Evolutionary conservation across 2,329 filamentous ascomycete genomes (phyloP).

Genomic region (Stemphylium vesicarium): DNA sequence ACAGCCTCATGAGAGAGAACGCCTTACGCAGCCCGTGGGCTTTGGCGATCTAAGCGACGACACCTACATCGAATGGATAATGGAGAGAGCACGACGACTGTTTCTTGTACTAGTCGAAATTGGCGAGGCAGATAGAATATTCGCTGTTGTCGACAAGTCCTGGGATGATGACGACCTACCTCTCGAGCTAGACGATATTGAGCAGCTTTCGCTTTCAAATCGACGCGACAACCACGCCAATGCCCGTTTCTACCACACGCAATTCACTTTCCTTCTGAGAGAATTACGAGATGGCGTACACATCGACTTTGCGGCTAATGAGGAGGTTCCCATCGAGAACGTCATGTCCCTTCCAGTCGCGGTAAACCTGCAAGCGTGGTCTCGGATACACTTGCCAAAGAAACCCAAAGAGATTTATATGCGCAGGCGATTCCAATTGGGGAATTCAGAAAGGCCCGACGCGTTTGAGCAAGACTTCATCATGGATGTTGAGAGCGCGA

Average conservation of each 20-base stretch:
- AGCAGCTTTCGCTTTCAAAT: constrained; percentile 66
- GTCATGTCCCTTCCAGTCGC: constrained; percentile 64
- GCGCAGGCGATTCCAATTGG: constrained; percentile 64
- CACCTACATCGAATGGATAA: constrained; percentile 81
- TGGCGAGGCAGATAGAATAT: constrained; percentile 74
- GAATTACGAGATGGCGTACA: constrained; percentile 67
- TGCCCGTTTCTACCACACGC: constrained; percentile 71
- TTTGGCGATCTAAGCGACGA: constrained; percentile 75
- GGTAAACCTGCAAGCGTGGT: constrained; percentile 56
- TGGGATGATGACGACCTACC: constrained; percentile 81
- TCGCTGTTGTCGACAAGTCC: constrained; percentile 74
- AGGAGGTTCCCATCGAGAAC: constrained; percentile 72
- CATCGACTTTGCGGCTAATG: constrained; percentile 68
- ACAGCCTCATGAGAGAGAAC: constrained; percentile 66
- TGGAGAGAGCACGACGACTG: constrained; percentile 70
- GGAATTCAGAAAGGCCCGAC: constrained; percentile 35
- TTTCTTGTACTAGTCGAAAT: constrained; percentile 76
- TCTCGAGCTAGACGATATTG: constrained; percentile 69
- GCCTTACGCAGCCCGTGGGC: constrained; percentile 66
- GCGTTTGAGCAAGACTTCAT: constrained; percentile 60
- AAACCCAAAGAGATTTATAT: constrained; percentile 63
- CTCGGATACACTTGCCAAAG: constrained; percentile 70
- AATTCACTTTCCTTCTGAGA: constrained; percentile 73
- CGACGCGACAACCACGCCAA: constrained; percentile 68
- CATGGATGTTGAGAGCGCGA: constrained; percentile 65